Evolutionary conservation across 2,329 filamentous ascomycete species (phyloP), one percentile per base, ranked within the genome.

Genomic region (Periconia sp.): DNA sequence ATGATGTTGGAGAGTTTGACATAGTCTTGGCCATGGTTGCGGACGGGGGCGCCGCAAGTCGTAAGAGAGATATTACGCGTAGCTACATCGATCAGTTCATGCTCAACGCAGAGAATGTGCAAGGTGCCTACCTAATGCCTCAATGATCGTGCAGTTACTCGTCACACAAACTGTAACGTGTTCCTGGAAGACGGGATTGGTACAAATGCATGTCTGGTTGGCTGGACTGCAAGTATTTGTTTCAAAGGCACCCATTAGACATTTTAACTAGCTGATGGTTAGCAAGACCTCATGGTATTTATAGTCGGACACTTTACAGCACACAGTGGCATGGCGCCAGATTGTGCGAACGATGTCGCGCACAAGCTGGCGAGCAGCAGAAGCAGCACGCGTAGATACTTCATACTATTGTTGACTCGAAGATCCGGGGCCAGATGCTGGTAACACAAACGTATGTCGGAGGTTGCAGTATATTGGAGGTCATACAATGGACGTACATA

Each of bases 41-140:
- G 69, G 18, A 76, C 53, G 1, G 75, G 74, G 13, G 66, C 69
- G 17, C 68, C 68, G 49, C 77, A 80, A 20, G 63, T 65, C 13
- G 72, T 70, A 14, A 65, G 57, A 1, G 76, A 78, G 52, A 72
- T 64, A 55, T 78, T 78, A 56, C 77, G 75, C 5, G 73, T 75
- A 14, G 66, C 74, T 76, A 49, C n/a, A 42, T 42, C 10, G 2
- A 15, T 47, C n/a, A 42, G 41, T 14, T 18, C 37, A 18, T 3
- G 33, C 10, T 23, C 37, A 20, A 35, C 3, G n/a, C 20, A 11
- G 20, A 17, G 13, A 20, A 11, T 17, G 3, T 37, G 33, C 3
- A 37, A 23, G 41, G 17, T 37, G 35, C 53, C n/a, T 59, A 66
- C 62, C 46, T 33, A 68, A 17, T 30, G 59, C 52, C 44, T 68